Evolutionary conservation across 495 filamentous ascomycete genomes (phyloP), one percentile per base, ranked within the genome.

Genomic region (Daldinia grandis): DNA sequence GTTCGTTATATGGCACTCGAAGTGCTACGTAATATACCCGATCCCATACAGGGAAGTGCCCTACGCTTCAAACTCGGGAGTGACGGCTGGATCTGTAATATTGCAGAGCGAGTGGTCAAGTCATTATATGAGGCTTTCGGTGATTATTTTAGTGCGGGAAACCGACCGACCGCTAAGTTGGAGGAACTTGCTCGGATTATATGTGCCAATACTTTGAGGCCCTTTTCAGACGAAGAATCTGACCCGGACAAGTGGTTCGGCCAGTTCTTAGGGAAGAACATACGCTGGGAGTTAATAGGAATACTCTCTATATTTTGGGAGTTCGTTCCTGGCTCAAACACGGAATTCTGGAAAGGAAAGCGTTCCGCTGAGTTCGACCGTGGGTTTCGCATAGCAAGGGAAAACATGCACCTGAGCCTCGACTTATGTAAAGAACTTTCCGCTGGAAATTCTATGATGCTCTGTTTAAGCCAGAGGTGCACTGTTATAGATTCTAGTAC

Each of bases 271-370:
- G 88, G 86, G 0, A 69, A 73, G 12, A 82, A 84, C 49, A 74
- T 87, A 27, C 84, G 88, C 9, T 91, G 88, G 88, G 88, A 91
- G 74, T 75, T 85, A 3, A 69, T 89, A 3, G 88, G 84, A 0
- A 74, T 85, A 35, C 75, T 90, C 0, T 82, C 87, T n/a, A 73
- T 81, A 6, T 76, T 82, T 40, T 84, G 83, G 58, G 86, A 71
- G 30, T 74, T 64, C 28, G 50, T 59, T 25, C 62, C 64, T 2
- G 61, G 58, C 8, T 53, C 58, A 4, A 47, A 62, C 0, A 49
- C 53, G 5, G 66, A 58, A 1, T 25, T 56, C 4, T 59, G 50
- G 31, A 70, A 67, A 4, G 61, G 59, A 9, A 33, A 54, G 14
- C 58, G 66, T 1, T 67, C 74, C 8, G 64, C 57, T 12, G 47